Evolutionary conservation across 2,329 filamentous ascomycete species (phyloP).

Genomic region (Monosporascus sp.): DNA sequence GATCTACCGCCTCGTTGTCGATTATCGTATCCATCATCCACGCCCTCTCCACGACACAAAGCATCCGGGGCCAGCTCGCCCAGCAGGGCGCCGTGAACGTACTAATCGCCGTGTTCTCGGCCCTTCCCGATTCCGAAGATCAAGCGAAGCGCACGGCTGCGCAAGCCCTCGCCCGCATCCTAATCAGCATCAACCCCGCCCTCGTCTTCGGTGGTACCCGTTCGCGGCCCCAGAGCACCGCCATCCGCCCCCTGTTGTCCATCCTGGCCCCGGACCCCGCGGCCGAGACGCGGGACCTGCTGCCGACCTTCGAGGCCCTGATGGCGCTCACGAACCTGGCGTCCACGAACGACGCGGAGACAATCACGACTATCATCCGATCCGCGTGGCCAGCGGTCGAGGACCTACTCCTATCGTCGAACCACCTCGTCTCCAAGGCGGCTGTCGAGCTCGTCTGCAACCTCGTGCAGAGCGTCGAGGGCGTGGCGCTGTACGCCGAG

Average conservation of each 20-base stretch:
- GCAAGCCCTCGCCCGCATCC: constrained; percentile 75
- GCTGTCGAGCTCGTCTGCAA: constrained; percentile 90
- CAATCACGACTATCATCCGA: constrained; percentile 64
- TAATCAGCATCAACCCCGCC: constrained; percentile 79
- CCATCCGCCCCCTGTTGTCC: constrained; percentile 74
- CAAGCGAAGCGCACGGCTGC: constrained; percentile 55
- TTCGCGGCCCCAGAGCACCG: constrained; percentile 68
- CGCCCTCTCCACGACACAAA: constrained; percentile 67
- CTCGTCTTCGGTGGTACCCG: constrained; percentile 77
- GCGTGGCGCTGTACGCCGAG: constrained; percentile 64
- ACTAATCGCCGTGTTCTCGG: constrained; percentile 64
- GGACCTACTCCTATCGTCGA: constrained; percentile 73
- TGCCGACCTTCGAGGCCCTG: constrained; percentile 85
- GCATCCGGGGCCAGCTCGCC: constrained; percentile 71
- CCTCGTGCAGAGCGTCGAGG: constrained; percentile 64
- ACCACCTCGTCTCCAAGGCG: constrained; percentile 72
- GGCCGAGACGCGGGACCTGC: constrained; percentile 64
- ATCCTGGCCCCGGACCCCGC: constrained; percentile 64
- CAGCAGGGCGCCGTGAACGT: constrained; percentile 93
- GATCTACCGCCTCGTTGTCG: constrained; percentile 63
- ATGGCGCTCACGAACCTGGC: constrained; percentile 93
- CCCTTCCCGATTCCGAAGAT: constrained; percentile 48
- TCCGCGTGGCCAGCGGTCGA: constrained; percentile 72
- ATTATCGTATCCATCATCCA: constrained; percentile 73
- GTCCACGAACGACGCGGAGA: constrained; percentile 61